Evolutionary conservation across 148 eudicot species (phyloP).

Genomic region (Dianthus caryophyllus): DNA sequence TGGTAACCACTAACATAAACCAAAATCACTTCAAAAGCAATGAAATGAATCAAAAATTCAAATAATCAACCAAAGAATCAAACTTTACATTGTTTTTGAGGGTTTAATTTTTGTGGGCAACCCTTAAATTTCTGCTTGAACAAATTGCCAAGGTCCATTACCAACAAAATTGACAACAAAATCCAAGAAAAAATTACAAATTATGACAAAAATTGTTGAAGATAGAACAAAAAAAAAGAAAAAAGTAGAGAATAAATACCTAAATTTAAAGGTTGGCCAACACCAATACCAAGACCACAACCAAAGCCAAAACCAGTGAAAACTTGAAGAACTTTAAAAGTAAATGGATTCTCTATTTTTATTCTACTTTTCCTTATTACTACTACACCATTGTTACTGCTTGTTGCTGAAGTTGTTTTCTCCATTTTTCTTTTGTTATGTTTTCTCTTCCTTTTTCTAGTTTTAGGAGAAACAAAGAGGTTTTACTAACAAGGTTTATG

Average conservation of each 20-base stretch:
- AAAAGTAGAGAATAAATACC: conserved; percentile 35
- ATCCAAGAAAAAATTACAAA: neutral
- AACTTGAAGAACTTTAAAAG: conserved; percentile 11
- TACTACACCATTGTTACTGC: neutral
- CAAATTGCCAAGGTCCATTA: conserved; percentile 43
- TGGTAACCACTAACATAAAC: too few species aligned
- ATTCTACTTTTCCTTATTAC: conserved; percentile 9
- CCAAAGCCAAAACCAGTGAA: conserved; percentile 18
- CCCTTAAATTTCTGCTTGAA: conserved; percentile 30
- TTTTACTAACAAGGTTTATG: neutral
- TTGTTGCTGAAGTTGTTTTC: conserved; percentile 11
- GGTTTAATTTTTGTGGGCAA: conserved; percentile 8
- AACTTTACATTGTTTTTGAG: conserved; percentile 27
- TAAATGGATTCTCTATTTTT: conserved; percentile 13
- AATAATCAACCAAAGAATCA: neutral
- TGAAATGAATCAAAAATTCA: neutral
- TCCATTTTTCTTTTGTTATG: conserved; percentile 9
- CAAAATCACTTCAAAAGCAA: neutral
- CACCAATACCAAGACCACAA: conserved; percentile 49
- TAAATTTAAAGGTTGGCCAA: conserved; percentile 77
- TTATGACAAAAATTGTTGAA: neutral
- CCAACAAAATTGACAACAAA: neutral
- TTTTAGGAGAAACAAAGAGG: neutral
- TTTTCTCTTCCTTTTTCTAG: too few species aligned
- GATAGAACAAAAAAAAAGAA: neutral